These are phyloP conservation scores for Trypanosomatidae sp. DNA, from an alignment of 208 protist species.

Conservation along the genomic window DNA sequence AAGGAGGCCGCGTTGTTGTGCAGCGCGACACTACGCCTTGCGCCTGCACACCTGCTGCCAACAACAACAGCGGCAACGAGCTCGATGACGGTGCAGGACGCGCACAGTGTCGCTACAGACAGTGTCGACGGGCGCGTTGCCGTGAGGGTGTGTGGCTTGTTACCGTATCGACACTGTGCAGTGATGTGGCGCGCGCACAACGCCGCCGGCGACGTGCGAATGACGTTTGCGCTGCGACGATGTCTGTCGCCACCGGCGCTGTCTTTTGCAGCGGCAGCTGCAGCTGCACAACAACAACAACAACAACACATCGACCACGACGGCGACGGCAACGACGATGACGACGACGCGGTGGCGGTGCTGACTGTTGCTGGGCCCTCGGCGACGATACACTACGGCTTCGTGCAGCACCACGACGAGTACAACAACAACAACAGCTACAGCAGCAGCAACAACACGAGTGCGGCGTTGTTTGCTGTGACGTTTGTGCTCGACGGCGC, in stretches of 20 bases:
- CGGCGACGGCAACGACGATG: neutral
- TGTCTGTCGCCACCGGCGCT: slow-evolving; percentile 55
- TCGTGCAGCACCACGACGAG: too few relatives aligned
- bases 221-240: slow-evolving; percentile 70
- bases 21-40: too few relatives aligned
- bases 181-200: slow-evolving; percentile 57
- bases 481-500: too few relatives aligned
- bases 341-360: neutral
- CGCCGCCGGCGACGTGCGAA: slow-evolving; percentile 28
- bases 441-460: too few relatives aligned
- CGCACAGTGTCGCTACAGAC: neutral
- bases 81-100: neutral
- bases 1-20: slow-evolving; percentile 16
- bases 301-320: neutral
- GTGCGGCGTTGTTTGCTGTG: too few relatives aligned
- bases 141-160: slow-evolving; percentile 44
- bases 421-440: too few relatives aligned
- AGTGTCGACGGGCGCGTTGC: neutral
- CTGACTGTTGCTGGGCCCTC: neutral
- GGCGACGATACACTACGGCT: too few relatives aligned
- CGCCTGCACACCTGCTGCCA: too few relatives aligned
- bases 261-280: slow-evolving; percentile 31
- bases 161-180: slow-evolving; percentile 49
- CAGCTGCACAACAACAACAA: neutral
- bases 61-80: slow-evolving; percentile 8